Conservation (phyloP, 208 protist species). For the Leishmania tarentolae region DNA sequence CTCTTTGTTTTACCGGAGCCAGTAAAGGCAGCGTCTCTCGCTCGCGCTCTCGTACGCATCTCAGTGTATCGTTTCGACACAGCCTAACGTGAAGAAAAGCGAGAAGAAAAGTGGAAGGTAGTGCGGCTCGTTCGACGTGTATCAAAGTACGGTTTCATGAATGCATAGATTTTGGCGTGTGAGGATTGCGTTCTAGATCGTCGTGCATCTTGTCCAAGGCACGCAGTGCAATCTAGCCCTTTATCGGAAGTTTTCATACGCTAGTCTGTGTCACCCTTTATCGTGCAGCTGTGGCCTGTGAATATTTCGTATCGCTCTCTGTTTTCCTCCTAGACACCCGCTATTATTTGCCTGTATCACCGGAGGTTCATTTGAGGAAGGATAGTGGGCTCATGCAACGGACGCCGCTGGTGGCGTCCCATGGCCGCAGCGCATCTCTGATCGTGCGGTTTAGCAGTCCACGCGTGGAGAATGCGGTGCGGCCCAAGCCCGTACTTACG, state of each 20-base stretch:
- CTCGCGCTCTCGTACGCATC: background rate
- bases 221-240: background rate
- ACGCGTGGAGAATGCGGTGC: conserved; percentile 22
- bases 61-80: background rate
- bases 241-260: background rate
- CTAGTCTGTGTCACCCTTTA: background rate
- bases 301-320: background rate
- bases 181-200: background rate
- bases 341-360: background rate
- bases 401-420: conserved; percentile 14
- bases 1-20: background rate
- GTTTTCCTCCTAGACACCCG: background rate
- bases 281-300: no score
- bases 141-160: background rate
- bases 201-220: background rate
- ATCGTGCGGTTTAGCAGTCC: conserved; percentile 82
- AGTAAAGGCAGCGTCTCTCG: background rate
- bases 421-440: conserved; percentile 49
- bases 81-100: background rate
- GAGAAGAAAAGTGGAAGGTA: background rate
- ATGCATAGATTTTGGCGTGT: background rate
- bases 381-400: background rate
- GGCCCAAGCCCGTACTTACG: conserved; percentile 78
- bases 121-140: background rate
- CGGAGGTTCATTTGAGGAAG: background rate